A percentile compares a stretch with the other conserved stretches of the same genome.
Evolutionary conservation across 306 rosid genomes (phyloP).

Genomic region (Ammopiptanthus mongolicus): DNA sequence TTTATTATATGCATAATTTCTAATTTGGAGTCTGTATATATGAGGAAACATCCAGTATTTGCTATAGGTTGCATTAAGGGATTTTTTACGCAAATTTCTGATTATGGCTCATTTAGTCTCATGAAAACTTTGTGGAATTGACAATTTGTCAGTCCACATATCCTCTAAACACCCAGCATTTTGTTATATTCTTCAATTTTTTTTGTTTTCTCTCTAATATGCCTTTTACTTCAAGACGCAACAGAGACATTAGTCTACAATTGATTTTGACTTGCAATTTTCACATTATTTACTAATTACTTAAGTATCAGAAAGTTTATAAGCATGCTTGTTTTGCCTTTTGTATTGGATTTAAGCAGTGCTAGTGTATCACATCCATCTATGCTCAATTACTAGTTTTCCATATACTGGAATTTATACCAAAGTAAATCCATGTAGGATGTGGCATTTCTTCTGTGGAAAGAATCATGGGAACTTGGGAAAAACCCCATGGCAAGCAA

Average conservation of each 20-base stretch:
- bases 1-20: conserved; percentile 11
- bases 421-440: conserved; percentile 49
- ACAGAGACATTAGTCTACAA: not conserved
- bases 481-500: conserved; percentile 95
- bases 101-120: not conserved
- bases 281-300: not conserved
- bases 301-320: not conserved
- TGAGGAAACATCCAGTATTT: not conserved
- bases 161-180: not conserved
- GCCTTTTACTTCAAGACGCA: not conserved
- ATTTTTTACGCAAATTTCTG: not conserved
- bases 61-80: not conserved
- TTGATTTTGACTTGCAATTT: conserved; percentile 7
- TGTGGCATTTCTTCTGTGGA: conserved; percentile 93
- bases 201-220: not conserved
- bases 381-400: conserved; percentile 4
- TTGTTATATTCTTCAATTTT: not conserved
- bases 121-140: not conserved
- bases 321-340: not conserved
- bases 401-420: conserved; percentile 13
- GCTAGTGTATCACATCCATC: conserved; percentile 2
- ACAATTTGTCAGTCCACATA: not conserved
- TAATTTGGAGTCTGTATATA: not conserved
- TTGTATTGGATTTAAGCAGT: conserved; percentile 1
- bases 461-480: conserved; percentile 88